A percentile compares a stretch with the other conserved stretches of the same genome.
phyloP scores from a whole-genome alignment of 106 monocot species.

The Iris macrosiphon region DNA sequence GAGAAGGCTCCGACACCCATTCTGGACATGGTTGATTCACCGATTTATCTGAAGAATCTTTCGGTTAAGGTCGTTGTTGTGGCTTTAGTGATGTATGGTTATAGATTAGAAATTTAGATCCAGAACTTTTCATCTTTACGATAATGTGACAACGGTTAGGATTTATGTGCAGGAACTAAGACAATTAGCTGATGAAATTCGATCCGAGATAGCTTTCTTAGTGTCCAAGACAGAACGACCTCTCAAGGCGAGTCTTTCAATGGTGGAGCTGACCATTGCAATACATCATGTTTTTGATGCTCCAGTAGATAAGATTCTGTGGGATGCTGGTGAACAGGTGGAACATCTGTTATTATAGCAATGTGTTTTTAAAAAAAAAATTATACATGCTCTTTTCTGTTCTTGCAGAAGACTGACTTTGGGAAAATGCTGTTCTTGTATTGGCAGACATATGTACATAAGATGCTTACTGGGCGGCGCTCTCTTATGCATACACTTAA shows the following conservation, averaged over 20 bases:
- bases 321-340: slow-evolving; percentile 74
- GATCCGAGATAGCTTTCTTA: slow-evolving; percentile 52
- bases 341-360: slow-evolving; percentile 3
- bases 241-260: slow-evolving; percentile 39
- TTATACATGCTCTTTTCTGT: no score
- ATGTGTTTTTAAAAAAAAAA: no score
- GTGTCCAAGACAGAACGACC: slow-evolving; percentile 31
- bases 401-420: no score
- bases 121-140: neutral
- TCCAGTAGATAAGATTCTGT: slow-evolving; percentile 68
- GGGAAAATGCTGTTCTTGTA: no score
- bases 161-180: slow-evolving; percentile 49
- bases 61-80: slow-evolving; percentile 32
- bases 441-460: slow-evolving; percentile 73
- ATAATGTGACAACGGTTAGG: slow-evolving; percentile 2
- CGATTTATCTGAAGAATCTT: slow-evolving; percentile 64
- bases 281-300: slow-evolving; percentile 70
- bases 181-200: slow-evolving; percentile 62
- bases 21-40: slow-evolving; percentile 57
- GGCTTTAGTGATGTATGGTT: neutral
- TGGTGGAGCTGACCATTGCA: slow-evolving; percentile 64
- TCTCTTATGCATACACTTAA: slow-evolving; percentile 50
- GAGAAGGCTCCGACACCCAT: slow-evolving; percentile 65
- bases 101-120: no score
- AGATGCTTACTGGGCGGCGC: slow-evolving; percentile 76